Evolutionary conservation across 1,284 basidiomycete genomes (phyloP), one percentile per base, ranked within the genome.

Genomic region (Apiotrichum laibachii): DNA sequence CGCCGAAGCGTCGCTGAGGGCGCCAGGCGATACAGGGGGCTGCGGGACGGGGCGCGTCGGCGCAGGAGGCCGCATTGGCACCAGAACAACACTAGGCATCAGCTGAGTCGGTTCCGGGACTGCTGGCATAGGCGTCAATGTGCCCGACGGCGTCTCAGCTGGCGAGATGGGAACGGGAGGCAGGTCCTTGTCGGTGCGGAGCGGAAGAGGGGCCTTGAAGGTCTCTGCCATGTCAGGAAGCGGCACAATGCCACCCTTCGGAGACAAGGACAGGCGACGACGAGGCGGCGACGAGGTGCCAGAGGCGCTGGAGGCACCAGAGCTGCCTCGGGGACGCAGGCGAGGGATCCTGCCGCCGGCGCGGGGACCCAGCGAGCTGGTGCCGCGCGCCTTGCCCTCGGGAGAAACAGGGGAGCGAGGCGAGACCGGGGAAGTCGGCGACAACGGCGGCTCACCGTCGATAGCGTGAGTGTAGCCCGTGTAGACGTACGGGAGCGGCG

Each of bases 391-490:
- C 31, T 47, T 54, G 44, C 35, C 52, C 43, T 54, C 42, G 15
- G 52, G 26, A 19, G 52, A 50, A 4, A 50, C 49, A 2, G 49
- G 49, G 2, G 49, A 50, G 37, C 49, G 49, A 5, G 49, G 49
- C 12, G 33, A 50, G 13, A 34, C 33, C 4, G 49, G 49, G 6
- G 33, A 37, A 3, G 49, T 40, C 11, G 37, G 35, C 48, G 48
- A 21, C n/a, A 18, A n/a, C 33, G n/a, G 1, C 33, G n/a, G 1
- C n/a, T 50, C 34, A 21, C 33, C 34, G 9, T 37, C 49, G 12
- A 57, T 22, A 12, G 42, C 11, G 43, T 49, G 18, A 40, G 59
- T 48, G 44, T 54, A 54, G 45, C 49, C 26, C 26, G 26, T 42
- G 7, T 31, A 16, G 9, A 50, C 22, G 5, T n/a, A 19, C 9